Base-by-base conservation (phyloP, 257 asterid species). In the Eustoma russellianum region DNA sequence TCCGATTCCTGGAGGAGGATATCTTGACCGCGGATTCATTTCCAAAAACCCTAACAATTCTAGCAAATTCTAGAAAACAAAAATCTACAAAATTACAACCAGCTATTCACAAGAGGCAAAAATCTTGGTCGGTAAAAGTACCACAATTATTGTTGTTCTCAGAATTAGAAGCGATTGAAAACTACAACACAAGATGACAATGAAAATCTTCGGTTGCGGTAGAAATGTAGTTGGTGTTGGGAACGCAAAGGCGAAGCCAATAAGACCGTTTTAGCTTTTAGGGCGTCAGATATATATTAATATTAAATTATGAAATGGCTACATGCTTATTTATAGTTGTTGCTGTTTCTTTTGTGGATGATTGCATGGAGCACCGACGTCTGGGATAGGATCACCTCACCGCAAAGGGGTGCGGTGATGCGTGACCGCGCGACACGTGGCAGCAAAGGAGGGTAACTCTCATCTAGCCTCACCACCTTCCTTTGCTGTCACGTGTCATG, bases 11-110 rank as follows among this genome's bases (percentile, higher is more conserved):
- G 96, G 98, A 40, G 93, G 98, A 65, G 93, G 98, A 74, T 81
- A 86, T 60, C 98, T 82, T 50, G 93, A 73, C 56, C 94, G 70
- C 50, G 82, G 76, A 79, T 70, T 73, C 97, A 89, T 89, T 77
- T n/a, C 70, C 53, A 48, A 50, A 68, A 70, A 51, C 86, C 60
- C 80, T 74, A 72, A 40, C 67, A 56, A 48, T 48, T 52, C 41
- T 49, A 55, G 50, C 65, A 55, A 64, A 41, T 59, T 63, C 57
- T 11, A 41, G 59, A 50, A 56, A 63, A 72, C 50, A 56, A 52
- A 46, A 50, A 65, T 66, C 50, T 11, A 66, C 52, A 55, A 12
- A 63, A 74, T 44, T 13, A 48, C 28, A 9, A 60, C 52, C n/a
- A 48, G 48, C 43, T 62, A 59, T 64, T 12, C 38, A 48, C 49